Conservation (phyloP, 352 stramenopile species). For the Thalassiosira allenii region DNA sequence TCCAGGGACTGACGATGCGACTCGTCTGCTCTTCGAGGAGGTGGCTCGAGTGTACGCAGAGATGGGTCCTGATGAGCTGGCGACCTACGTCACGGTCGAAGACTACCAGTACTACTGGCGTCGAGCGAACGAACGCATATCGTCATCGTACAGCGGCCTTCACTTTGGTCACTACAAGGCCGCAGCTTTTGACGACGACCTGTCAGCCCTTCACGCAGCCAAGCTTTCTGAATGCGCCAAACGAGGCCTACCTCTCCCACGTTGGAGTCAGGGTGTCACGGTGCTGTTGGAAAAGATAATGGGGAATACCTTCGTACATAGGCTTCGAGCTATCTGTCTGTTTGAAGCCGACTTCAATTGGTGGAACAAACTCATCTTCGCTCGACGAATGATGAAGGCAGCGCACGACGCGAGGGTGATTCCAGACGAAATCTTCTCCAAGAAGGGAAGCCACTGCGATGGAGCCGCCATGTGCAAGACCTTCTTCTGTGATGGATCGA, state of each 20-base stretch:
- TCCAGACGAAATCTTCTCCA: too few species aligned
- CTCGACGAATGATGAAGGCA: neutral
- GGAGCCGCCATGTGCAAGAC: too few species aligned
- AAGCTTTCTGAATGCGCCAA: slow-evolving; percentile 2
- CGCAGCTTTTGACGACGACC: slow-evolving; percentile 2
- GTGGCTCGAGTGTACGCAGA: neutral
- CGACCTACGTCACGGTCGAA: neutral
- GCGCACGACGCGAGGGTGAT: too few species aligned
- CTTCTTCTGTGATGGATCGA: neutral
- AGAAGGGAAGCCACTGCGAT: too few species aligned
- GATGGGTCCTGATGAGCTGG: neutral
- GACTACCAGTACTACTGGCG: slow-evolving; percentile 7
- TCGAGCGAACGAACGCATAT: slow-evolving; percentile 2
- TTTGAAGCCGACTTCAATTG: slow-evolving; percentile 49
- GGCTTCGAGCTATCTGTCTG: slow-evolving; percentile 28
- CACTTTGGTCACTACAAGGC: slow-evolving; percentile 45
- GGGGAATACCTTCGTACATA: slow-evolving; percentile 31
- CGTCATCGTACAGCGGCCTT: slow-evolving; percentile 18
- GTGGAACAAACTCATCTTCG: slow-evolving; percentile 23
- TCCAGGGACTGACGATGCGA: neutral
- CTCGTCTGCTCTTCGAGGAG: slow-evolving; percentile 4
- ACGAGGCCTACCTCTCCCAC: slow-evolving; percentile 3
- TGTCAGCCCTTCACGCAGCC: slow-evolving; percentile 19
- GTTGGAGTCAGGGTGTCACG: slow-evolving; percentile 21
- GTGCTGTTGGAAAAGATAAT: slow-evolving; percentile 37